A percentile compares a stretch with the other conserved stretches of the same genome.
phyloP scores from a whole-genome alignment of 108 stramenopile species.

The Parietichytrium sp. region DNA sequence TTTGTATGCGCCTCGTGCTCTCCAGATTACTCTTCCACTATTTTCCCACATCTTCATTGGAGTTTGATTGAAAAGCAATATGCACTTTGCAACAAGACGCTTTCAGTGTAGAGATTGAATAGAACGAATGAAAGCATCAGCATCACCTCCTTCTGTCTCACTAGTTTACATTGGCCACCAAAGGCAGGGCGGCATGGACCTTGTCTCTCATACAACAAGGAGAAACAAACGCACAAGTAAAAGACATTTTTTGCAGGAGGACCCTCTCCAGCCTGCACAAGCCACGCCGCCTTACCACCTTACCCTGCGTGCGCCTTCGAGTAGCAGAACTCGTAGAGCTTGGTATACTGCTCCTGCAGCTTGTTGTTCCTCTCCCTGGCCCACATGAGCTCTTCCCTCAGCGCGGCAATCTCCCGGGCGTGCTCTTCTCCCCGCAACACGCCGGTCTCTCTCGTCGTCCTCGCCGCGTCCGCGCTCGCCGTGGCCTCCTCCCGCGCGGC shows the following conservation, averaged over 20 bases:
- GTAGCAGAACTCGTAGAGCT: constrained; percentile 10
- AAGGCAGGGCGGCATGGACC: no score
- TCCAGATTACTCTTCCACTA: background rate
- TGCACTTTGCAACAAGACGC: background rate
- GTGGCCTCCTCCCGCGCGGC: constrained; percentile 12
- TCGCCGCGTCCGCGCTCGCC: background rate
- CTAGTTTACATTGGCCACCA: no score
- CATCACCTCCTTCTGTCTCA: no score
- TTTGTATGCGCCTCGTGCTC: background rate
- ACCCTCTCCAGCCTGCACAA: background rate
- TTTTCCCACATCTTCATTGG: background rate
- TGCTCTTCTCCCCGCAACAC: background rate
- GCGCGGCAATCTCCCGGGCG: background rate
- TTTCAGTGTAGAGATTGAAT: background rate
- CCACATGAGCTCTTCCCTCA: background rate
- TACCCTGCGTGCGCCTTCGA: background rate
- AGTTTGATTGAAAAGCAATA: background rate
- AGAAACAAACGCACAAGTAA: background rate
- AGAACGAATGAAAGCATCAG: no score
- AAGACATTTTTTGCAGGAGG: background rate
- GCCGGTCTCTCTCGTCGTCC: constrained; percentile 2
- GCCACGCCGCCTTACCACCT: background rate
- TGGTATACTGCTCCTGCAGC: background rate
- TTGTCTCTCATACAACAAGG: background rate
- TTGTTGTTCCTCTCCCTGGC: background rate